phyloP scores from a whole-genome alignment of 306 rosid species.

The Calophaca sinica region DNA sequence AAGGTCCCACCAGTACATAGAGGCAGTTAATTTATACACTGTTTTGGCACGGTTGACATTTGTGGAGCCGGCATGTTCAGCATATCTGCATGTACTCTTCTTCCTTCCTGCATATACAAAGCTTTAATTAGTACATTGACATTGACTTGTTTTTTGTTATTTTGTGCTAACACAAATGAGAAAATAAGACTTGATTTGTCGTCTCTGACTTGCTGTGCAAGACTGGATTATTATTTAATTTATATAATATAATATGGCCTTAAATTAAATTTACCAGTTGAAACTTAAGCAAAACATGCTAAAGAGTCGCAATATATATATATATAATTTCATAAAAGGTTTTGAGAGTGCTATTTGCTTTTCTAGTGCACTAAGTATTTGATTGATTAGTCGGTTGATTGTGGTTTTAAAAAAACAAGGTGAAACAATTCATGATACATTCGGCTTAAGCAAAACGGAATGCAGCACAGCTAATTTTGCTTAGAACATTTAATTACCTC shows the following conservation, averaged over 20 bases:
- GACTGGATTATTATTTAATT: not conserved
- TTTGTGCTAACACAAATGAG: slow-evolving; percentile 1
- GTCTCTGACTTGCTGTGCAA: slow-evolving; percentile 42
- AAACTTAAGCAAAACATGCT: slow-evolving; percentile 36
- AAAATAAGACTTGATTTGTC: slow-evolving; percentile 10
- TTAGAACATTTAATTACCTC: not conserved
- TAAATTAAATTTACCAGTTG: slow-evolving; percentile 28
- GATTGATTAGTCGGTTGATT: not conserved
- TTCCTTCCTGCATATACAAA: not conserved
- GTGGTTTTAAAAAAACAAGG: not conserved
- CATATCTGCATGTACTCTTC: slow-evolving; percentile 20
- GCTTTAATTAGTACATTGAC: not conserved
- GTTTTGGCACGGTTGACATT: slow-evolving; percentile 31
- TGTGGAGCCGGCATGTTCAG: slow-evolving; percentile 44
- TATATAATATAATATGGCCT: not conserved
- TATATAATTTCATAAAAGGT: not conserved
- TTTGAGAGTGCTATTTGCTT: not conserved
- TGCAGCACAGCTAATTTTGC: not conserved
- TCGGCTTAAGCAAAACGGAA: not conserved
- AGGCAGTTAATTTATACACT: not conserved
- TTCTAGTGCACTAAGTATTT: not conserved
- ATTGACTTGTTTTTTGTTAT: slow-evolving; percentile 48
- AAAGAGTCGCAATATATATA: not conserved
- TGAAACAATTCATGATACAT: not conserved
- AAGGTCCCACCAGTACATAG: slow-evolving; percentile 27